Evolutionary conservation across 768 basidiomycete genomes (phyloP), one percentile per base, ranked within the genome.

Genomic region (Lactarius trivialis): DNA sequence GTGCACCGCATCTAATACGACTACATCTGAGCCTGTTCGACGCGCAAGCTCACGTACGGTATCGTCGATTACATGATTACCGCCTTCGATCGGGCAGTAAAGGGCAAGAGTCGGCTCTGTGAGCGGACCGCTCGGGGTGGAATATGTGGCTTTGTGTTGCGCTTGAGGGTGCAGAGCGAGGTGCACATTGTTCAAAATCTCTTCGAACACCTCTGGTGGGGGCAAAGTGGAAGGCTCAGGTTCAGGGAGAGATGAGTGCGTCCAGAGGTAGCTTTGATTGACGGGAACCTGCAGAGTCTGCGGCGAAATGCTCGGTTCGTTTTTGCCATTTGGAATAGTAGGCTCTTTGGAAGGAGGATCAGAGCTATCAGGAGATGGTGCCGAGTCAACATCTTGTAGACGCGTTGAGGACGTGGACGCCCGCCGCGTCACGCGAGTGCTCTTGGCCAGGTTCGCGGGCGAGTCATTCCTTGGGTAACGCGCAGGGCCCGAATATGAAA

Each of bases 61-160:
- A 21, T 84, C 82, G 69, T 89, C 88, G 24, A 94, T 79, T 26
- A 94, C 80, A 71, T 89, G 85, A 64, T 92, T 87, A 6, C 91
- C 92, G 36, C 94, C 94, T 72, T 89, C 87, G 61, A 92, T 86
- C 7, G 94, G 95, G 65, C 89, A 92, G 72, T 91, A 93, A 5
- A 95, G 73, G 0, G 85, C 89, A n/a, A 95, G 76, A 0, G 89
- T 91, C 4, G 93, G 93, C 70, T 94, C 92, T 33, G 83, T 68
- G 0, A 82, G 79, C 30, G 82, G 77, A 17, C 81, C 82, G 7
- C 79, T 70, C 3, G 78, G 72, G 11, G 86, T 75, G 15, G 82
- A 62, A 73, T 85, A 86, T 0, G 84, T 76, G 14, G 90, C 85
- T 21, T 83, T 80, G 65, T 90, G 83, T 70, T 93, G 91, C 5